Evolutionary conservation across 1,139 yeast genomes (phyloP).

Genomic region (Blastobotrys proliferans): DNA sequence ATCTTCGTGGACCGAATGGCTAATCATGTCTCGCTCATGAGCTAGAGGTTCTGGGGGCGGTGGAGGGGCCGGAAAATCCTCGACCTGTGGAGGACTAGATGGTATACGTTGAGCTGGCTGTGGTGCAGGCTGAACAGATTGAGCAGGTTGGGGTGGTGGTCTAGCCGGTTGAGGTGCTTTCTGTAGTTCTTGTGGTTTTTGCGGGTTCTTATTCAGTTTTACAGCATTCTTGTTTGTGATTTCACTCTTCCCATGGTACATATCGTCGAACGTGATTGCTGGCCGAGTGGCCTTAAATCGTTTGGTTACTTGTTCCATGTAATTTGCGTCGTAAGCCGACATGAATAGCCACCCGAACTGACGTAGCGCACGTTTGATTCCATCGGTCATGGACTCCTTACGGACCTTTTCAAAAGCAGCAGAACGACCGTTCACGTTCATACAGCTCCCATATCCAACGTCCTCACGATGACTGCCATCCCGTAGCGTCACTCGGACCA

Average conservation of each 20-base stretch:
- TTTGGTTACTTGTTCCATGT: slow-evolving; percentile 7
- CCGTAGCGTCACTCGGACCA: slow-evolving; percentile 63
- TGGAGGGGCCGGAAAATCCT: background rate
- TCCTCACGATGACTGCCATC: slow-evolving; percentile 78
- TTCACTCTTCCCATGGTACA: slow-evolving; percentile 4
- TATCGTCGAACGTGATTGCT: background rate
- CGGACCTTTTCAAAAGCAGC: slow-evolving; percentile 71
- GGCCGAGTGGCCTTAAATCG: background rate
- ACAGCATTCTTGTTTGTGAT: background rate
- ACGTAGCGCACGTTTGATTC: slow-evolving; percentile 65
- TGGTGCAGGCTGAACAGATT: background rate
- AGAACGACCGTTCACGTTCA: slow-evolving; percentile 58
- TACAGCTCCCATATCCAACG: slow-evolving; percentile 69
- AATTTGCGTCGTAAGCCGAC: slow-evolving; percentile 6
- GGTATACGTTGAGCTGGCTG: slow-evolving; percentile 2
- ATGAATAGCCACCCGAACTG: slow-evolving; percentile 51
- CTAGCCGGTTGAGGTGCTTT: slow-evolving; percentile 71
- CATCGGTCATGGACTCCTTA: slow-evolving; percentile 79
- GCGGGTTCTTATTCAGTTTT: background rate
- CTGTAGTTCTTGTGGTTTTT: slow-evolving; percentile 52
- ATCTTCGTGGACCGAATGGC: no score
- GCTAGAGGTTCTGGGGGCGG: no score
- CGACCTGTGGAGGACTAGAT: slow-evolving; percentile 10
- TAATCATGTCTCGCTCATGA: no score
- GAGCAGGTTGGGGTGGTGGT: slow-evolving; percentile 25